Conservation (phyloP, 768 basidiomycete genomes). For the Cyathus striatus region DNA sequence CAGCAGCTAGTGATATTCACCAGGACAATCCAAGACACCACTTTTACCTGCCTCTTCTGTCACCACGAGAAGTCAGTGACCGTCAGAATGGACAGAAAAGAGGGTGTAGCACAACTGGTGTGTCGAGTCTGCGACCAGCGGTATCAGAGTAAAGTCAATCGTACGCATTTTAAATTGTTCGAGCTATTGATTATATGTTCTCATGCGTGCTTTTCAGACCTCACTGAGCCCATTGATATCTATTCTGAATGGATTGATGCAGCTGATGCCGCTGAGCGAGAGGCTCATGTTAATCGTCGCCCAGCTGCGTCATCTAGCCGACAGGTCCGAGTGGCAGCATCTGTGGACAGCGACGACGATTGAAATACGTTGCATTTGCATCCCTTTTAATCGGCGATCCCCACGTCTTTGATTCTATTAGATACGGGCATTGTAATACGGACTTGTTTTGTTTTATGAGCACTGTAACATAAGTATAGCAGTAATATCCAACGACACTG, state of each 20-base stretch:
- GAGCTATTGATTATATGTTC: conserved; percentile 4
- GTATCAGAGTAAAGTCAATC: conserved; percentile 84
- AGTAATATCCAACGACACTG: background rate
- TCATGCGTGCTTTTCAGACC: conserved; percentile 39
- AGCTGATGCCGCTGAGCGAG: conserved; percentile 74
- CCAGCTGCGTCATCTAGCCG: conserved; percentile 57
- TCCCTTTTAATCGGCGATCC: background rate
- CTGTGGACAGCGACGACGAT: conserved; percentile 47
- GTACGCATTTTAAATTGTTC: conserved; percentile 37
- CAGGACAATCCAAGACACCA: conserved; percentile 52
- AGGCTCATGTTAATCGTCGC: conserved; percentile 48
- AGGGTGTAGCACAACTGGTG: conserved; percentile 73
- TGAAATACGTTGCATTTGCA: conserved; percentile 10
- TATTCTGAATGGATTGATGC: conserved; percentile 93
- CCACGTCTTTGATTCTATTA: no score
- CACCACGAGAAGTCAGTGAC: conserved; percentile 88
- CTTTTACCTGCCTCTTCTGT: conserved; percentile 85
- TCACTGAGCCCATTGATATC: conserved; percentile 85
- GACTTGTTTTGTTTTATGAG: no score
- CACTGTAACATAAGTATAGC: no score
- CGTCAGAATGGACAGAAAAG: conserved; percentile 81
- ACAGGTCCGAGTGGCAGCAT: conserved; percentile 34
- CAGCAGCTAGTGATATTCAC: background rate
- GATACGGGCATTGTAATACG: no score
- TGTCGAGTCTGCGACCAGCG: conserved; percentile 86